These are phyloP conservation scores for Phytophthora pini DNA, from an alignment of 352 stramenopile genomes.

Conservation along the genomic window DNA sequence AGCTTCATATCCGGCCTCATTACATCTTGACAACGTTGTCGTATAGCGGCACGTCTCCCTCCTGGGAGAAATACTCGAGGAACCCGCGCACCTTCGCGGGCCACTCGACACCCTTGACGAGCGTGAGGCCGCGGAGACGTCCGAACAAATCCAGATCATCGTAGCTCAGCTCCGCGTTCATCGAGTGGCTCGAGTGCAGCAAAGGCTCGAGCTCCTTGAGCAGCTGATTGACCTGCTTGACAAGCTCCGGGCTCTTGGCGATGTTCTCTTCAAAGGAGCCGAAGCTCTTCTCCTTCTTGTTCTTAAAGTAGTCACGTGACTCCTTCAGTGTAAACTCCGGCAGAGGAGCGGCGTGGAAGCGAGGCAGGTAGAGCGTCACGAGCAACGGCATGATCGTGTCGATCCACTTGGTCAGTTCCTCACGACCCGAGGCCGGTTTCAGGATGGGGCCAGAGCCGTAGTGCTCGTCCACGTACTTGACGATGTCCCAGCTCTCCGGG, in stretches of 20 bases:
- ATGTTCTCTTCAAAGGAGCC: constrained; percentile 48
- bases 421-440: constrained; percentile 38
- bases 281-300: constrained; percentile 58
- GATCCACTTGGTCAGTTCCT: constrained; percentile 56
- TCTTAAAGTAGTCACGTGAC: constrained; percentile 61
- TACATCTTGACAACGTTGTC: constrained; percentile 60
- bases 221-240: constrained; percentile 49
- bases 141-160: constrained; percentile 66
- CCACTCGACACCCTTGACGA: constrained; percentile 61
- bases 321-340: constrained; percentile 51
- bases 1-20: neutral
- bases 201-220: constrained; percentile 45
- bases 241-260: constrained; percentile 43
- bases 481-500: constrained; percentile 66
- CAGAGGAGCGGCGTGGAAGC: constrained; percentile 47
- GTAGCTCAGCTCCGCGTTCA: constrained; percentile 58
- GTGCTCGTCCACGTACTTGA: constrained; percentile 59
- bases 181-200: constrained; percentile 47
- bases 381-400: constrained; percentile 36
- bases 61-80: constrained; percentile 52
- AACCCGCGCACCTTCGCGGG: constrained; percentile 55
- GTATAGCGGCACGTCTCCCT: constrained; percentile 51
- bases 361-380: constrained; percentile 46
- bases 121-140: constrained; percentile 52
- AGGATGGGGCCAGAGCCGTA: constrained; percentile 45